Evolutionary conservation across 2,329 filamentous ascomycete species (phyloP).

Genomic region (Fusarium anthophilum): DNA sequence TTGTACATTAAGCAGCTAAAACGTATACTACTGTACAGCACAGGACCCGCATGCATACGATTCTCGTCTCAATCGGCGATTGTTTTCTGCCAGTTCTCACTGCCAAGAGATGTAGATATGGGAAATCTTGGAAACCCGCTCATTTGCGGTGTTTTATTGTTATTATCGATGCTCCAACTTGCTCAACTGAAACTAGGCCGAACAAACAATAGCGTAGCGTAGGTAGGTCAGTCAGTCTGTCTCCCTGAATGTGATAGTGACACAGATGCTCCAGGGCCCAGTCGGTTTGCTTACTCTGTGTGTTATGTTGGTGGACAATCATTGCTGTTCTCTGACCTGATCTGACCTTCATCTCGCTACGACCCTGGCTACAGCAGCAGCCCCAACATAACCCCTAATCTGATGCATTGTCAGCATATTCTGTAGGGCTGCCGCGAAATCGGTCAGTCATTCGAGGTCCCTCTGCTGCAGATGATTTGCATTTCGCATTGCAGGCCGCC

Average conservation of each 20-base stretch:
- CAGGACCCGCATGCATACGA: conserved; percentile 18
- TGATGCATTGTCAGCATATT: conserved; percentile 9
- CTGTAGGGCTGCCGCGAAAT: conserved; percentile 33
- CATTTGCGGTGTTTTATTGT: conserved; percentile 22
- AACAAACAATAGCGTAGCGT: background rate
- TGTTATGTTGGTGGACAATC: conserved; percentile 16
- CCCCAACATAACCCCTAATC: conserved; percentile 21
- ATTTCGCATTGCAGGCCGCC: conserved; percentile 4
- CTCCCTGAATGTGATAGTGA: conserved; percentile 13
- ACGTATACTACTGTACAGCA: conserved; percentile 8
- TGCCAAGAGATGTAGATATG: conserved; percentile 18
- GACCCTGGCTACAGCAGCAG: conserved; percentile 24
- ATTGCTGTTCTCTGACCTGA: conserved; percentile 11
- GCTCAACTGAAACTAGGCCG: conserved; percentile 12
- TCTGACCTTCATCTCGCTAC: conserved; percentile 37
- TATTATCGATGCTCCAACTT: background rate
- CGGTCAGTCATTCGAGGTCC: background rate
- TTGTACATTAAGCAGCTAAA: conserved; percentile 7
- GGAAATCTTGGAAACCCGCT: conserved; percentile 21
- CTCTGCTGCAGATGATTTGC: background rate
- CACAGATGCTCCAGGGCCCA: background rate
- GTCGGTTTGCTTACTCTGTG: conserved; percentile 4
- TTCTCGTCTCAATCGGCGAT: conserved; percentile 27
- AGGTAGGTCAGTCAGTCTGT: conserved; percentile 4
- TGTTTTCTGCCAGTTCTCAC: conserved; percentile 13